phyloP scores from a whole-genome alignment of 495 filamentous ascomycete species.

The Penicillium taxi region DNA sequence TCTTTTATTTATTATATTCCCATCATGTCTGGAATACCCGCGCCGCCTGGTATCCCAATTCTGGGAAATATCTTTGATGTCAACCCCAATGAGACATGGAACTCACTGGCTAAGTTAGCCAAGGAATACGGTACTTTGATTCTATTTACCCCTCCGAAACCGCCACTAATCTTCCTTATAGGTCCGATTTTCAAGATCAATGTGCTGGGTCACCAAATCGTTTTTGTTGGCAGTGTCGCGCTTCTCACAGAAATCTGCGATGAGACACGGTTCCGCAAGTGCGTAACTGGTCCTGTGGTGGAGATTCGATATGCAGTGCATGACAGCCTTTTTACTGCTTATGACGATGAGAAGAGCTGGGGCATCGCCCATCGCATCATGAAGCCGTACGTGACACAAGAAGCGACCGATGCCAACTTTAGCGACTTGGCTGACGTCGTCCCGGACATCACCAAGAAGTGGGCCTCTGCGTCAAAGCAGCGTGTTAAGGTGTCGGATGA shows the following conservation, averaged over 20 bases:
- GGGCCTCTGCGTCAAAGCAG: slow-evolving; percentile 43
- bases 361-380: slow-evolving; percentile 65
- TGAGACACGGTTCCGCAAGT: slow-evolving; percentile 62
- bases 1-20: slow-evolving; percentile 5
- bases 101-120: slow-evolving; percentile 53
- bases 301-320: slow-evolving; percentile 56
- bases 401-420: slow-evolving; percentile 27
- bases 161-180: slow-evolving; percentile 13
- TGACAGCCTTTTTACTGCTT: slow-evolving; percentile 68
- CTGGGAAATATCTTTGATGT: slow-evolving; percentile 62
- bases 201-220: slow-evolving; percentile 40
- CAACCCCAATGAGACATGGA: slow-evolving; percentile 52
- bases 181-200: slow-evolving; percentile 67
- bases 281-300: slow-evolving; percentile 45
- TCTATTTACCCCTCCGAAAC: neutral
- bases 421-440: slow-evolving; percentile 60
- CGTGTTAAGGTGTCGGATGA: slow-evolving; percentile 57
- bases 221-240: slow-evolving; percentile 46
- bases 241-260: slow-evolving; percentile 66
- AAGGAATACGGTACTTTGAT: slow-evolving; percentile 49
- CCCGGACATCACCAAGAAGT: slow-evolving; percentile 60
- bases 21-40: slow-evolving; percentile 9
- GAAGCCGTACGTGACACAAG: slow-evolving; percentile 31
- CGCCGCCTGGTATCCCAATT: slow-evolving; percentile 44
- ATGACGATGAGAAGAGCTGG: slow-evolving; percentile 56